Conservation (phyloP, 2,329 filamentous ascomycete species). For the Fusarium virguliforme region DNA sequence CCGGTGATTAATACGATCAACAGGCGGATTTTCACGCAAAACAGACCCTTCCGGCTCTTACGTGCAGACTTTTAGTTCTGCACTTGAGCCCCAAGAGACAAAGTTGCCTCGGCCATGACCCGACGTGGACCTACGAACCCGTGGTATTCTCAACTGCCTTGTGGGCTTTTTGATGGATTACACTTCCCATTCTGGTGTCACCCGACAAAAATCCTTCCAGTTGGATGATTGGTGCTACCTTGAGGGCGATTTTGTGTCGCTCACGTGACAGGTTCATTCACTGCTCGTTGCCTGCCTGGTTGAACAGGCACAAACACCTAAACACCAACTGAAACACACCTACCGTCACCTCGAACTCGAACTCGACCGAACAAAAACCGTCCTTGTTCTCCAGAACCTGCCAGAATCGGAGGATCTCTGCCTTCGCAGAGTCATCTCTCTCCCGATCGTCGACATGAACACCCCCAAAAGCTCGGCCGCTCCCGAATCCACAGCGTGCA, state of each 20-base stretch:
- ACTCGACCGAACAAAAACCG: neutral
- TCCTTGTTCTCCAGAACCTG: neutral
- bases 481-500: neutral
- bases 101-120: no score
- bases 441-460: neutral
- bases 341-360: neutral
- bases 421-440: neutral
- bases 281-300: neutral
- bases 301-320: neutral
- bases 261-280: neutral
- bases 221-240: neutral
- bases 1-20: no score
- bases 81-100: no score
- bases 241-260: neutral
- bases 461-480: neutral
- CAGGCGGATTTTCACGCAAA: no score
- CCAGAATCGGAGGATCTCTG: neutral
- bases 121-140: neutral
- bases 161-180: neutral
- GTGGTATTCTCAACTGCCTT: neutral
- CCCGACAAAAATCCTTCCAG: neutral
- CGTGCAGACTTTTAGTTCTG: no score
- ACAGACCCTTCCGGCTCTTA: no score
- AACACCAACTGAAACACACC: neutral
- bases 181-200: neutral